A percentile compares a stretch with the other conserved stretches of the same genome.
Conservation (phyloP, 1,284 basidiomycete species). For the Apiotrichum gamsii region DNA sequence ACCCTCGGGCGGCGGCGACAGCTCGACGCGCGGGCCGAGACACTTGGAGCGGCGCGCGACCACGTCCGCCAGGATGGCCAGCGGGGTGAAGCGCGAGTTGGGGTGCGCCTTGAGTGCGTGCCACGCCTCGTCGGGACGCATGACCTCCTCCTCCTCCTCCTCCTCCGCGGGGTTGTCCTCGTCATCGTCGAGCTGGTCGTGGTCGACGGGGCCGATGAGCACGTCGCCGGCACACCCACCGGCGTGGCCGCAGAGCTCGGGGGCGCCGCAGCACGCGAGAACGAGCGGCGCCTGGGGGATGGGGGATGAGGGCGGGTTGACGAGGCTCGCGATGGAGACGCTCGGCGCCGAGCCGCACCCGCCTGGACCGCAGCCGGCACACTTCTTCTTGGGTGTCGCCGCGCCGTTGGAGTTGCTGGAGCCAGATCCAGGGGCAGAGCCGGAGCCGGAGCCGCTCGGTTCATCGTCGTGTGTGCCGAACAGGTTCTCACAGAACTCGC, state of each 20-base stretch:
- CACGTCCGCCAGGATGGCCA: conserved; percentile 75
- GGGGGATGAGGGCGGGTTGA: conserved; percentile 2
- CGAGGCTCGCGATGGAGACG: conserved; percentile 1
- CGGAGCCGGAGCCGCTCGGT: conserved; percentile 5
- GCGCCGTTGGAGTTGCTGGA: no score
- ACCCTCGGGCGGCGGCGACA: conserved; percentile 51
- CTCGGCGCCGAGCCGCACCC: conserved; percentile 4
- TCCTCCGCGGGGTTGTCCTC: background rate
- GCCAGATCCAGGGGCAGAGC: no score
- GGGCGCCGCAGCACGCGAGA: conserved; percentile 40
- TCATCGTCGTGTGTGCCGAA: conserved; percentile 29
- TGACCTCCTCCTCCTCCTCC: conserved; percentile 49
- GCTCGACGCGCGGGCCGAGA: conserved; percentile 62
- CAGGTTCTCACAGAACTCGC: conserved; percentile 74
- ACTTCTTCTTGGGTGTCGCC: conserved; percentile 1
- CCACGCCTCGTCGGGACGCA: conserved; percentile 79
- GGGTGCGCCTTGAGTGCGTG: conserved; percentile 79
- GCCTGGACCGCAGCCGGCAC: conserved; percentile 8
- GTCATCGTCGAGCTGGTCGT: background rate
- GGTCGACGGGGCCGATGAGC: conserved; percentile 12
- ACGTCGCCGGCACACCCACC: conserved; percentile 24
- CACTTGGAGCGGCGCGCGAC: conserved; percentile 75
- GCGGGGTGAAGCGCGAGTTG: conserved; percentile 72
- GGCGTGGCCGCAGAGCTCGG: conserved; percentile 34
- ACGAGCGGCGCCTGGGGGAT: conserved; percentile 25